A percentile compares a stretch with the other conserved stretches of the same genome.
phyloP scores from a whole-genome alignment of 1,284 basidiomycete genomes.

The Ganoderma meredithae region DNA sequence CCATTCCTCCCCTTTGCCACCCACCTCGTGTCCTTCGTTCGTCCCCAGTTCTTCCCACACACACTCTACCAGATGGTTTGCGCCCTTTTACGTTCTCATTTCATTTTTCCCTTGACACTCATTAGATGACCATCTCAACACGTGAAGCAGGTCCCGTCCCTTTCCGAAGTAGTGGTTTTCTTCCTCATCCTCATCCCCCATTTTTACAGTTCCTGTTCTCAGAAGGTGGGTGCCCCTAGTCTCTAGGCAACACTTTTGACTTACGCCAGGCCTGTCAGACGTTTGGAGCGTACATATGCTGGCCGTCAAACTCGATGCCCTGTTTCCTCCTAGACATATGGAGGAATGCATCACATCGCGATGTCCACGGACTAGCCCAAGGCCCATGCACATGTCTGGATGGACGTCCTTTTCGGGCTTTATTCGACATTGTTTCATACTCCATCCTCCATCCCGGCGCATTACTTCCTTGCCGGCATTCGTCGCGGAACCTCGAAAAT shows the following conservation, averaged over 20 bases:
- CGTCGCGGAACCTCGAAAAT: neutral
- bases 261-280: neutral
- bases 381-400: neutral
- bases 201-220: neutral
- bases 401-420: neutral
- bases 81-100: neutral
- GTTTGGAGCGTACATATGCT: neutral
- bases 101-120: neutral
- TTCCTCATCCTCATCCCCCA: neutral
- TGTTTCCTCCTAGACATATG: neutral
- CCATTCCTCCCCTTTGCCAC: neutral
- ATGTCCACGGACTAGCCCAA: neutral
- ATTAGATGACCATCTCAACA: conserved; percentile 3
- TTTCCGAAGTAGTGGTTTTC: neutral
- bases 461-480: neutral
- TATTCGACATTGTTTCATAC: neutral
- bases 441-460: neutral
- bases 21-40: neutral
- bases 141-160: neutral
- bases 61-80: neutral
- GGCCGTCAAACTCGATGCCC: neutral
- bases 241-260: neutral
- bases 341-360: neutral
- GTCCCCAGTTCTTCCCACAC: neutral
- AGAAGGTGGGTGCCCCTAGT: neutral